A percentile compares a stretch with the other conserved stretches of the same genome.
Evolutionary conservation across 2,329 filamentous ascomycete species (phyloP).

Genomic region (Colletotrichum karsti): DNA sequence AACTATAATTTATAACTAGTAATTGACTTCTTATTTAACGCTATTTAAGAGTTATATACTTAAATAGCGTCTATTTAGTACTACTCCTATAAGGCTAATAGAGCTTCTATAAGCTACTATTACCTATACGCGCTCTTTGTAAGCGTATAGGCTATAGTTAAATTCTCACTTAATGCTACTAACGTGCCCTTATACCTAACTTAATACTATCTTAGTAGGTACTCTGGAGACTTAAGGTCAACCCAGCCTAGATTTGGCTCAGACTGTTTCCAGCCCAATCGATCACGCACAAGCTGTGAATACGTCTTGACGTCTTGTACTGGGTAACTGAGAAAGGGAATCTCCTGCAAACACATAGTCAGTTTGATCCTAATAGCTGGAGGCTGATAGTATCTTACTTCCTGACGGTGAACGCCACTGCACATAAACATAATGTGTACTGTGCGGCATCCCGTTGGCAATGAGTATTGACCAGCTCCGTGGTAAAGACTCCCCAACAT

Average conservation of each 20-base stretch:
- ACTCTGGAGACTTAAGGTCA: conserved; percentile 46
- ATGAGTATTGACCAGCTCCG: conserved; percentile 41
- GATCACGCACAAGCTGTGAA: conserved; percentile 43
- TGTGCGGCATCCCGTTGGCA: conserved; percentile 38
- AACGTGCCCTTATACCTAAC: too few species aligned
- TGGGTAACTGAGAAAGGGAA: conserved; percentile 35
- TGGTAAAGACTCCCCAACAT: conserved; percentile 49
- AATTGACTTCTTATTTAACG: too few species aligned
- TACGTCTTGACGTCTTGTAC: conserved; percentile 47
- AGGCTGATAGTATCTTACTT: conserved; percentile 26
- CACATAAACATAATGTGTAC: conserved; percentile 50
- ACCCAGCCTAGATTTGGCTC: conserved; percentile 50
- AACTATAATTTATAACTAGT: too few species aligned
- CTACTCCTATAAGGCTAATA: too few species aligned
- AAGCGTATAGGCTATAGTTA: too few species aligned
- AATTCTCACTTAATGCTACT: too few species aligned
- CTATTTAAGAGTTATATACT: too few species aligned
- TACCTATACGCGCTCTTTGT: too few species aligned
- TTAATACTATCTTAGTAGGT: too few species aligned
- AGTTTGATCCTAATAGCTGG: conserved; percentile 20
- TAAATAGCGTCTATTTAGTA: too few species aligned
- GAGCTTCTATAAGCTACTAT: too few species aligned
- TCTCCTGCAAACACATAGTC: not conserved
- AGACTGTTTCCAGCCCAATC: conserved; percentile 48
- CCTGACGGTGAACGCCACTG: conserved; percentile 44